These are phyloP conservation scores for Umbelopsis vinacea DNA, from an alignment of 192 early-diverging fungal genomes.

Conservation along the genomic window DNA sequence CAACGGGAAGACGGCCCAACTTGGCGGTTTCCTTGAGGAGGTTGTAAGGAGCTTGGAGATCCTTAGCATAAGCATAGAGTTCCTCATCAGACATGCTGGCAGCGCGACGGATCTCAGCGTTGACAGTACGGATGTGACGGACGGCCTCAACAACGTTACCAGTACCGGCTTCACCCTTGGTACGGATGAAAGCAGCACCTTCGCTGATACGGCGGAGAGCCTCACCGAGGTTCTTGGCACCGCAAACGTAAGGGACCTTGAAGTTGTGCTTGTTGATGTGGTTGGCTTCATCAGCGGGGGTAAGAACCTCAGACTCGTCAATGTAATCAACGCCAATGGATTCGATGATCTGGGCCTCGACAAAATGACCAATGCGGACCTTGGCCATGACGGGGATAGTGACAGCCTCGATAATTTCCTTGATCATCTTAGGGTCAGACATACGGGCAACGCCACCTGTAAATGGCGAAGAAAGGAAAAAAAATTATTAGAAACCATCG, in stretches of 20 bases:
- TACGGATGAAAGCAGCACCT: slow-evolving; percentile 98
- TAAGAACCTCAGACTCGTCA: slow-evolving; percentile 97
- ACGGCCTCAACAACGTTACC: slow-evolving; percentile 99
- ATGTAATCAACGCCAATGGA: slow-evolving; percentile 93
- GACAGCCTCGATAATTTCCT: slow-evolving; percentile 92
- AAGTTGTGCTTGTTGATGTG: slow-evolving; percentile 95
- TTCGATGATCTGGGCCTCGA: slow-evolving; percentile 95
- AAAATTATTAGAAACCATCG: background rate
- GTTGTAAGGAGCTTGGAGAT: slow-evolving; percentile 90
- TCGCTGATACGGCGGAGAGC: slow-evolving; percentile 95
- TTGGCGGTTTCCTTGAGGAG: slow-evolving; percentile 87
- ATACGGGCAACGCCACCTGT: slow-evolving; percentile 93
- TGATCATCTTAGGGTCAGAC: slow-evolving; percentile 98
- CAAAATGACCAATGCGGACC: slow-evolving; percentile 98
- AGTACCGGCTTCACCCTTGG: slow-evolving; percentile 98
- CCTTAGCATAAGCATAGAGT: slow-evolving; percentile 95
- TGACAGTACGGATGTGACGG: slow-evolving; percentile 90
- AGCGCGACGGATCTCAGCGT: slow-evolving; percentile 85
- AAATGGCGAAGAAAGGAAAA: background rate
- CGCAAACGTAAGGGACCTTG: slow-evolving; percentile 96
- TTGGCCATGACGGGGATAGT: slow-evolving; percentile 99
- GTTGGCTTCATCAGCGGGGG: slow-evolving; percentile 93
- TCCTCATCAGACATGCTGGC: slow-evolving; percentile 86
- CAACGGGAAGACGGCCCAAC: slow-evolving; percentile 92
- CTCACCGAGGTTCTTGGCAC: slow-evolving; percentile 95